Evolutionary conservation across 345 rosid genomes (phyloP).

Genomic region (Syzygium jambos): DNA sequence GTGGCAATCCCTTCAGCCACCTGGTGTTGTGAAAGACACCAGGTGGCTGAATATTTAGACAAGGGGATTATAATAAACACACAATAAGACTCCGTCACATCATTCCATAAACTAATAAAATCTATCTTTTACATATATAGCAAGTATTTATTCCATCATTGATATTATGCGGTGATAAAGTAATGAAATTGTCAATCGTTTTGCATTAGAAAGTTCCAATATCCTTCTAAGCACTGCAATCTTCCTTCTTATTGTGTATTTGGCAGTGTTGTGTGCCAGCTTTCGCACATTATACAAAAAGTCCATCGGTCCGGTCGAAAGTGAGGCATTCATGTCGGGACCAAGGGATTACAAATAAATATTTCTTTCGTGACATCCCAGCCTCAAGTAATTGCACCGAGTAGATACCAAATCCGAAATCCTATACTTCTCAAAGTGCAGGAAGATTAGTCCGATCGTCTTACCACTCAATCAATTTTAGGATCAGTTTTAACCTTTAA

Average conservation of each 20-base stretch:
- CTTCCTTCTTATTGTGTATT: neutral
- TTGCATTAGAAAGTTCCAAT: neutral
- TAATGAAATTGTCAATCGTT: neutral
- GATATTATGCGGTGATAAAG: neutral
- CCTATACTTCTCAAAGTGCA: neutral
- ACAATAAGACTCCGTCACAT: neutral
- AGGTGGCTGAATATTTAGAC: neutral
- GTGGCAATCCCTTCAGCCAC: neutral
- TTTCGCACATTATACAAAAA: neutral
- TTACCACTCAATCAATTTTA: neutral
- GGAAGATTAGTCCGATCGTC: neutral
- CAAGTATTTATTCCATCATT: neutral
- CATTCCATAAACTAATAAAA: neutral
- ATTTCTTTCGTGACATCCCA: neutral
- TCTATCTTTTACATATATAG: neutral
- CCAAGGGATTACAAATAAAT: neutral
- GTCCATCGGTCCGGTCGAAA: neutral
- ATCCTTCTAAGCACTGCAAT: neutral
- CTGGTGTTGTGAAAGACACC: neutral
- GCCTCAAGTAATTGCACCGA: neutral
- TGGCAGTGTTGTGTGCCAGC: neutral
- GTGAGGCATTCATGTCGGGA: neutral
- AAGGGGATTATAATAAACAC: neutral
- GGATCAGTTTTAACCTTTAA: neutral
- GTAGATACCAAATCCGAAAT: neutral